phyloP scores from a whole-genome alignment of 768 basidiomycete genomes.

The Lentinus brumalis region DNA sequence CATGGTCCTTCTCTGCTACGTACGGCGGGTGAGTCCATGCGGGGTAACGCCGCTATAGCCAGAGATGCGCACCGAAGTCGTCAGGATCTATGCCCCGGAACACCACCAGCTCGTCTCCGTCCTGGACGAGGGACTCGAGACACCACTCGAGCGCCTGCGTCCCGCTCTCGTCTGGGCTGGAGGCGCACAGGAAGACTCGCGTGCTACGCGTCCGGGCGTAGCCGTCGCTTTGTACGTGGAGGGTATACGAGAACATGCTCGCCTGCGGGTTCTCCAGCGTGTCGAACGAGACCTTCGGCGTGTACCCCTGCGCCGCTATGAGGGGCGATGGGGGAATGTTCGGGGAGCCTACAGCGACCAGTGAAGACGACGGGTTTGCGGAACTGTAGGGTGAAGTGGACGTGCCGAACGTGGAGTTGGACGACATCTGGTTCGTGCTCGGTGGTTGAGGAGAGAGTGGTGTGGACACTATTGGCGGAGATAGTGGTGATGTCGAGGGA shows the following conservation, averaged over 20 bases:
- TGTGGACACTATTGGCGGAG: slow-evolving; percentile 15
- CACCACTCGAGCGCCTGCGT: slow-evolving; percentile 89
- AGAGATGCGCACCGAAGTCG: slow-evolving; percentile 60
- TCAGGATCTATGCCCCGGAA: slow-evolving; percentile 90
- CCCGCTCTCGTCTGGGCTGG: slow-evolving; percentile 87
- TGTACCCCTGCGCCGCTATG: slow-evolving; percentile 38
- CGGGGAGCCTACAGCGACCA: slow-evolving; percentile 17
- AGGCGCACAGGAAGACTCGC: slow-evolving; percentile 87
- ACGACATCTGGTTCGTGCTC: background rate
- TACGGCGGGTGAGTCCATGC: background rate
- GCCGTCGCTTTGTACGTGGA: slow-evolving; percentile 81
- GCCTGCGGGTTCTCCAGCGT: slow-evolving; percentile 83
- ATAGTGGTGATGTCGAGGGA: slow-evolving; percentile 20
- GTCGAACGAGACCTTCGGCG: slow-evolving; percentile 81
- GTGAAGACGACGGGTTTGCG: slow-evolving; percentile 11
- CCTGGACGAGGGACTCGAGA: slow-evolving; percentile 80
- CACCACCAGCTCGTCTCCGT: slow-evolving; percentile 91
- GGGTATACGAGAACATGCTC: slow-evolving; percentile 86
- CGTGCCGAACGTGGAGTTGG: slow-evolving; percentile 18
- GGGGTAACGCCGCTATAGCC: background rate
- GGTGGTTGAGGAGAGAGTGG: slow-evolving; percentile 9
- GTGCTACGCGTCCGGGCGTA: slow-evolving; percentile 77
- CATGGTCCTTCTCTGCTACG: slow-evolving; percentile 68
- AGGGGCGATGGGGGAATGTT: slow-evolving; percentile 16
- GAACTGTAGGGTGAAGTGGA: slow-evolving; percentile 12